A percentile compares a stretch with the other conserved stretches of the same genome.
phyloP scores from a whole-genome alignment of 1,284 basidiomycete genomes.

The Rhodofomes roseus region DNA sequence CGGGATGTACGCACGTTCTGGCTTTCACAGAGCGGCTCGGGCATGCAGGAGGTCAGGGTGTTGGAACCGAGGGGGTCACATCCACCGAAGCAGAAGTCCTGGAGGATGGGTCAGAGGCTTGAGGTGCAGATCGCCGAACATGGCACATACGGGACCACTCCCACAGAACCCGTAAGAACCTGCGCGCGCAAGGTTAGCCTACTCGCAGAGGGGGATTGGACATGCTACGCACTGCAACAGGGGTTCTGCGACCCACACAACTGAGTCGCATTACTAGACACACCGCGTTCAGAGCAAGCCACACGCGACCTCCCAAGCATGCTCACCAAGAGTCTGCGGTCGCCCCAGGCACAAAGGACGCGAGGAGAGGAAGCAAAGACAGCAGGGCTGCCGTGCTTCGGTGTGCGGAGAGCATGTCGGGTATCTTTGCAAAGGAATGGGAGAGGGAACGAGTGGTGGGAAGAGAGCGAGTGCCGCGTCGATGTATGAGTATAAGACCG shows the following conservation, averaged over 20 bases:
- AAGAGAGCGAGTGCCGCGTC: not conserved
- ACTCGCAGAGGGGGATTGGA: not conserved
- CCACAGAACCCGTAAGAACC: constrained; percentile 22
- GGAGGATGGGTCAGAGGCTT: not conserved
- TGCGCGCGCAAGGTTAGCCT: not conserved
- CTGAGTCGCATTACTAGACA: constrained; percentile 5
- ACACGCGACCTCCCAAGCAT: not conserved
- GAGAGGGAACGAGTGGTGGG: not conserved
- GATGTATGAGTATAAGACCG: not conserved
- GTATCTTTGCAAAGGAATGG: constrained; percentile 6
- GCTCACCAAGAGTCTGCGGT: constrained; percentile 2
- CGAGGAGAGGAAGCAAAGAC: constrained; percentile 2
- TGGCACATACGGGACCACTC: constrained; percentile 18
- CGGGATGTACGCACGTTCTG: constrained; percentile 42
- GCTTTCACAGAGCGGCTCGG: constrained; percentile 67
- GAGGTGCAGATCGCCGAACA: not conserved
- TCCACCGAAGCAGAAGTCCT: constrained; percentile 74
- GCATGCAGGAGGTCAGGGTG: constrained; percentile 61
- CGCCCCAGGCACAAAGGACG: not conserved
- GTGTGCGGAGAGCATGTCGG: not conserved
- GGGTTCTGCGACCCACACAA: not conserved
- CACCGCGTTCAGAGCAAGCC: not conserved
- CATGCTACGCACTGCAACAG: constrained; percentile 6
- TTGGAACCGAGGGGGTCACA: constrained; percentile 76
- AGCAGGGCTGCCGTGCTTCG: not conserved